Evolutionary conservation across 192 early-diverging fungal species (phyloP).

Genomic region (Chytriomyces sp.): DNA sequence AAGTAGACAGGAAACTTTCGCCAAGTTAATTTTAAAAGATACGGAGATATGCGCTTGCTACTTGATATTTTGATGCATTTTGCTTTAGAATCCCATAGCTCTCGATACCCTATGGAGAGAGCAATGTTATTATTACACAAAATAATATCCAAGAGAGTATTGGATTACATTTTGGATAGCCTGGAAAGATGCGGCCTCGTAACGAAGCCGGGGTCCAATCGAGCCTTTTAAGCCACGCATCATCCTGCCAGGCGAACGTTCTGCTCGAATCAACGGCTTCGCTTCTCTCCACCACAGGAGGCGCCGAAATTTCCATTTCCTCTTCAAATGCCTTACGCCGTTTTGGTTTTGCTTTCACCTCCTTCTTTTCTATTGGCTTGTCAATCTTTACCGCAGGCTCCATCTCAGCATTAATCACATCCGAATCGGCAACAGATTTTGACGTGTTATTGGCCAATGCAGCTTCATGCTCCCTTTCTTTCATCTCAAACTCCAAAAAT

Average conservation of each 20-base stretch:
- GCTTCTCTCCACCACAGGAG: too few species aligned
- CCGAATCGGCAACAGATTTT: conserved; percentile 19
- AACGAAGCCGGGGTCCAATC: conserved; percentile 27
- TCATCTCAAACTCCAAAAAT: conserved; percentile 71
- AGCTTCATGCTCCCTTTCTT: too few species aligned
- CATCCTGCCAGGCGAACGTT: conserved; percentile 8
- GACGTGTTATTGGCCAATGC: too few species aligned
- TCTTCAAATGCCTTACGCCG: too few species aligned
- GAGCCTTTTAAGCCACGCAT: conserved; percentile 16
- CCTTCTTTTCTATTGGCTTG: conserved; percentile 40
- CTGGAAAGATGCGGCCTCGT: conserved; percentile 32
- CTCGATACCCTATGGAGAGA: conserved; percentile 73
- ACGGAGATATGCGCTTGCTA: conserved; percentile 76
- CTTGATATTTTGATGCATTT: conserved; percentile 69
- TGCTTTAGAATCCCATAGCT: conserved; percentile 69
- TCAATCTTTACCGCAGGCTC: too few species aligned
- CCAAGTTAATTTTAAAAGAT: conserved; percentile 86
- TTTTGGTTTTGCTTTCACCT: background rate
- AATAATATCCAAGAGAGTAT: background rate
- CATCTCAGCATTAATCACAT: conserved; percentile 65
- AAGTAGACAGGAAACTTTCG: conserved; percentile 78
- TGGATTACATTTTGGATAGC: conserved; percentile 40
- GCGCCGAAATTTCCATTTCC: too few species aligned
- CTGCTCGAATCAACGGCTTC: too few species aligned
- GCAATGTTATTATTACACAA: background rate